Base-by-base conservation (phyloP, 768 basidiomycete genomes). In the Phlebiopsis gigantea region DNA sequence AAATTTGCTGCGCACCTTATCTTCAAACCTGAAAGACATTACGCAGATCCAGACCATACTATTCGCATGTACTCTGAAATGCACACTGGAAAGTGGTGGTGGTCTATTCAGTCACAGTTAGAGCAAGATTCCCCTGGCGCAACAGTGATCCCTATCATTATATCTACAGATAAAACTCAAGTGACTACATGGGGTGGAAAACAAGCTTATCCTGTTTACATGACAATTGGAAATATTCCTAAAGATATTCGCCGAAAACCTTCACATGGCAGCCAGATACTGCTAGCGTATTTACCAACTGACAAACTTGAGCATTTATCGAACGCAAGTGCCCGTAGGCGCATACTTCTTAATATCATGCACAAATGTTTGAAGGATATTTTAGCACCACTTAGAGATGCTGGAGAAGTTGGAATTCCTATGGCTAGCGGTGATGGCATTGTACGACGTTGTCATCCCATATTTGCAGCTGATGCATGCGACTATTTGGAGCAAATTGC, bases 1-100 rank as follows among this genome's bases (percentile, higher is more conserved):
- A 19, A 49, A n/a, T 30, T 49, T 25, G 8, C 48, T 56, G 9
- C 44, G 17, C 24, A 47, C 22, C 44, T 5, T n/a, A 31, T 56
- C 28, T 30, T 28, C 21, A 15, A 9, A 44, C 55, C 47, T 5
- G 46, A 56, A 39, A 17, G 24, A 15, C 48, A 49, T 25, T 49
- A 49, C 24, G 19, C 48, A 5, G 48, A 49, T 49, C 12, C 10
- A n/a, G 24, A 49, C 7, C 47, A 34, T n/a, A n/a, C n/a, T n/a
- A n/a, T n/a, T n/a, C n/a, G 31, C 31, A 14, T 34, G 31, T 34
- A 34, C 2, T 29, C 48, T 5, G 19, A 41, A 56, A 21, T n/a
- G 48, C 24, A 17, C 42, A 80, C 77, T 0, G 77, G 74, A 0
- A 69, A 72, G 46, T 82, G 80, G 80, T 80, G 79, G 80, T 80